phyloP scores from a whole-genome alignment of 495 filamentous ascomycete genomes.

The Daldinia concentrica region DNA sequence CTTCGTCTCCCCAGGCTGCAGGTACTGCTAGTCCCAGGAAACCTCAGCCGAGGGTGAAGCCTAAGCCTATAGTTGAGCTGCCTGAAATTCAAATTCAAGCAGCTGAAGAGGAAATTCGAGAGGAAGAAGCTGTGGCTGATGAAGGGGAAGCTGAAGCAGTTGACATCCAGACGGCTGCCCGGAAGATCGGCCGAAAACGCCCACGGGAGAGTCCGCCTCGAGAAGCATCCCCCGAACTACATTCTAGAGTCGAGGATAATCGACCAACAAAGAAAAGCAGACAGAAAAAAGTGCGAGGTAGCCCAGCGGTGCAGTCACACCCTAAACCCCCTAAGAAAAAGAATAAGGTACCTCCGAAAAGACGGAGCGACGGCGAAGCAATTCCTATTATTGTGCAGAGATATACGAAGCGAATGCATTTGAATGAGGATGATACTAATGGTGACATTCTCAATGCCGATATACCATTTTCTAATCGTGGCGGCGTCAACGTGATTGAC shows the following conservation, averaged over 20 bases:
- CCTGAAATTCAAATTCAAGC: conserved; percentile 13
- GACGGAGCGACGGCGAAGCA: conserved; percentile 44
- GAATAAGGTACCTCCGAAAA: conserved; percentile 33
- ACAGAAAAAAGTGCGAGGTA: conserved; percentile 42
- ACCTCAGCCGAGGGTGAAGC: conserved; percentile 25
- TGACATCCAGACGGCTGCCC: conserved; percentile 49
- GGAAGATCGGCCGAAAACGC: conserved; percentile 49
- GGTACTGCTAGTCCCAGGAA: conserved; percentile 46
- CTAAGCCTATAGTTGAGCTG: conserved; percentile 19
- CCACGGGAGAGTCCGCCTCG: conserved; percentile 45
- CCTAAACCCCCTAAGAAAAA: conserved; percentile 39
- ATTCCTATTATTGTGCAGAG: conserved; percentile 59
- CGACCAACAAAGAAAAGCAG: conserved; percentile 49
- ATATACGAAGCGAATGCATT: conserved; percentile 50
- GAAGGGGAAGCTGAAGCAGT: conserved; percentile 44
- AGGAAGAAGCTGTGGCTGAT: conserved; percentile 41
- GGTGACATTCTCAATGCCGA: conserved; percentile 58
- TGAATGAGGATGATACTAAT: conserved; percentile 44
- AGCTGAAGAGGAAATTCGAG: conserved; percentile 31
- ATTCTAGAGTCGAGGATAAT: conserved; percentile 36
- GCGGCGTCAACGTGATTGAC: conserved; percentile 74
- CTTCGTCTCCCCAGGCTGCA: conserved; percentile 44
- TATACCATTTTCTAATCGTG: conserved; percentile 63
- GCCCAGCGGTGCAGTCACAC: conserved; percentile 52
- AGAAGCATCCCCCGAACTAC: conserved; percentile 46